Evolutionary conservation across 345 rosid species (phyloP), one percentile per base, ranked within the genome.

Genomic region (Trapa bicornis): DNA sequence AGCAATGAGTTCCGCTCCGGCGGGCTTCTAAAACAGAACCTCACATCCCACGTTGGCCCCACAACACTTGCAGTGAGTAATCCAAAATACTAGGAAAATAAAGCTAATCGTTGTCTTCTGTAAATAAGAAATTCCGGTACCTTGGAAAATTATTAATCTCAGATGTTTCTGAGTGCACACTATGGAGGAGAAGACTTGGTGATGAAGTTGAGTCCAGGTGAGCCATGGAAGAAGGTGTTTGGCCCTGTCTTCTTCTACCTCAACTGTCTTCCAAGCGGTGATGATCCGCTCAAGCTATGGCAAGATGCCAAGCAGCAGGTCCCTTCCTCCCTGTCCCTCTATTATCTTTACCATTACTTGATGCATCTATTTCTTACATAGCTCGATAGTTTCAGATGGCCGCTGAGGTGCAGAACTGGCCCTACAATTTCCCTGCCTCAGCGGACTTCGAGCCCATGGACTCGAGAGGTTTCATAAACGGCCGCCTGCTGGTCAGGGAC

Each of bases 131-230:
- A 33, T 8, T 54, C 2, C 29, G 10, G 35, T n/a, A 35, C 33
- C 33, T 6, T 54, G 38, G 61, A 6, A n/a, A 1, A 2, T 22
- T 1, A 54, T 35, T 7, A 7, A 6, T 10, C 29, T 48, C 75
- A 92, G 97, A 88, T 93, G 94, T 90, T 93, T 77, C 75, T 83
- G 16, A 90, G 97, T 72, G 94, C 96, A 22, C 98, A 93, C 56
- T 93, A 93, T 39, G 81, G 71, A 0, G 98, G 98, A 66, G 88
- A 87, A 36, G 98, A 88, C 42, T 61, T 88, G 80, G 96, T 87
- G 67, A 74, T 80, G 79, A 90, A 81, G 73, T 65, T 93, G 6
- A 71, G 79, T 70, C 73, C 74, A 17, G 89, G 78, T 32, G 98
- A 93, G 80, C 73, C 85, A 43, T 93, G 98, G 98, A 93, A 90